Percentiles rank a stretch among this genome's conserved stretches.
These are phyloP conservation scores for Metschnikowia aberdeeniae DNA, from an alignment of 805 yeast genomes.

Conservation along the genomic window DNA sequence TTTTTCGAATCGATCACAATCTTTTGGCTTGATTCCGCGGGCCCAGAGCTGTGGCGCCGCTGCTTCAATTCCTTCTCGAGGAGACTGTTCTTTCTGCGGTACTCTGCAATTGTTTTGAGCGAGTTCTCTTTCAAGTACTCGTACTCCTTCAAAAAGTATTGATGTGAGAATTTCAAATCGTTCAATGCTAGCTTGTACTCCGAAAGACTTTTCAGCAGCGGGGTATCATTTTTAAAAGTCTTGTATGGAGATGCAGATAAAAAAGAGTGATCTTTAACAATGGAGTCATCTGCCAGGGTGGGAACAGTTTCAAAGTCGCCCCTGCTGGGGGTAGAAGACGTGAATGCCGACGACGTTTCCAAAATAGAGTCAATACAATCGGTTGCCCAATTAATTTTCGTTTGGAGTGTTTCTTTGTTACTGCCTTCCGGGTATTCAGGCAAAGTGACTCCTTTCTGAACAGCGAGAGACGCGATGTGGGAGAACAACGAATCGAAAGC, in stretches of 20 bases:
- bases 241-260: conserved; percentile 24
- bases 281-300: conserved; percentile 18
- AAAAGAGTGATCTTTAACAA: conserved; percentile 27
- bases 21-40: conserved; percentile 4
- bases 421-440: conserved; percentile 24
- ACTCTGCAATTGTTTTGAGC: conserved; percentile 47
- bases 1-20: conserved; percentile 24
- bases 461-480: conserved; percentile 45
- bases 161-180: conserved; percentile 70
- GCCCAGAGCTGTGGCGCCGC: not conserved
- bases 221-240: conserved; percentile 8
- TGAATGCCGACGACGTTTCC: not conserved
- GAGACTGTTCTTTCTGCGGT: conserved; percentile 46
- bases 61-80: conserved; percentile 49
- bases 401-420: conserved; percentile 19
- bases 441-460: conserved; percentile 37
- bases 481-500: conserved; percentile 44
- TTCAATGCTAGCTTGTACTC: conserved; percentile 56
- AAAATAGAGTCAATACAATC: conserved; percentile 37
- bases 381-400: conserved; percentile 34
- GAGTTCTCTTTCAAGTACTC: conserved; percentile 61
- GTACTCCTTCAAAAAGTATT: conserved; percentile 61
- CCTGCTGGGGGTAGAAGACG: conserved; percentile 3
- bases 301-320: conserved; percentile 5
- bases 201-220: conserved; percentile 19